A percentile compares a stretch with the other conserved stretches of the same genome.
phyloP scores from a whole-genome alignment of 2,329 filamentous ascomycete species.

The Colletotrichum tropicale region DNA sequence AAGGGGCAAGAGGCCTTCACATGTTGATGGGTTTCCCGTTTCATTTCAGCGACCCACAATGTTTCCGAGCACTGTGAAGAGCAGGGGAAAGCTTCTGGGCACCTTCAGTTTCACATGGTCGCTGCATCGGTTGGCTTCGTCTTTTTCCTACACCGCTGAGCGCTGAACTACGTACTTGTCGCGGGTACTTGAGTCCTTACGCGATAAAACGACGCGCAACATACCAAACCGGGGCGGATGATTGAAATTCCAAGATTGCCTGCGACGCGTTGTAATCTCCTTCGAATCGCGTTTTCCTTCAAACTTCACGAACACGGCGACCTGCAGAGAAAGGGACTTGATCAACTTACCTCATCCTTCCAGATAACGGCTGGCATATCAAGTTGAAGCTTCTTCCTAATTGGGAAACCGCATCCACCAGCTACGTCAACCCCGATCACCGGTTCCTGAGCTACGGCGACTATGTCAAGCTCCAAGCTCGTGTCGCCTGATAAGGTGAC shows the following conservation, averaged over 20 bases:
- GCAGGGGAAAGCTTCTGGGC: not conserved
- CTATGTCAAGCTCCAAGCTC: not conserved
- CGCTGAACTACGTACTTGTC: not conserved
- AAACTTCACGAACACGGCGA: not conserved
- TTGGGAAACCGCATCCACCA: not conserved
- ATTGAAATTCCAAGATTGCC: not conserved
- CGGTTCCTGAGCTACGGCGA: not conserved
- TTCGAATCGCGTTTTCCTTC: not conserved
- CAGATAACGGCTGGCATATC: not conserved
- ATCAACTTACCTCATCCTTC: not conserved
- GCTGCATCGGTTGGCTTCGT: not conserved
- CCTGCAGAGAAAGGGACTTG: not conserved
- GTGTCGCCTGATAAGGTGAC: constrained; percentile 27
- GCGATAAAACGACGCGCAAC: not conserved
- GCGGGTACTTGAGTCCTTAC: not conserved
- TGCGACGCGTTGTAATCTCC: not conserved
- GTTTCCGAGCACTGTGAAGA: not conserved
- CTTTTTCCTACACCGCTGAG: not conserved
- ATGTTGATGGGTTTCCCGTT: not conserved
- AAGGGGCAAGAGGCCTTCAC: not conserved
- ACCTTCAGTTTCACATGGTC: not conserved
- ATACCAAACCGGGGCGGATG: not conserved
- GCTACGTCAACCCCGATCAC: not conserved
- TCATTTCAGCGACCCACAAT: not conserved
- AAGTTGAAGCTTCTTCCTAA: not conserved